Percentiles rank a stretch among this genome's conserved stretches.
phyloP scores from a whole-genome alignment of 1,284 basidiomycete species.

The Mycosarcoma maydis region DNA sequence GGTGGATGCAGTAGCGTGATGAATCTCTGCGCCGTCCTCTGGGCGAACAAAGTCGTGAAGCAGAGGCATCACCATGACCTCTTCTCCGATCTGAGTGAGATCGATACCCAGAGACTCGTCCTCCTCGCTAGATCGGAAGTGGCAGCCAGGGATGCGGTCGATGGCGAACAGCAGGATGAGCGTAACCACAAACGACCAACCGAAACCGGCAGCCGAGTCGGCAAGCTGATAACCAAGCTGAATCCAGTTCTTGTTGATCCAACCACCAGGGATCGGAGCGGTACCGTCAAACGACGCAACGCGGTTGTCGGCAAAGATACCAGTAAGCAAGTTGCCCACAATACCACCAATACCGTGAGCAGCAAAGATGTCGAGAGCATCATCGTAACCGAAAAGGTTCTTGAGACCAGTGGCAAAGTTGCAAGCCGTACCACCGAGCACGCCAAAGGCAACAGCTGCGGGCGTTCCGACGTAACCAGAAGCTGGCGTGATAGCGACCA shows the following conservation, averaged over 20 bases:
- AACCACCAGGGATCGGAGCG: conserved; percentile 75
- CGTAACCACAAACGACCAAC: conserved; percentile 60
- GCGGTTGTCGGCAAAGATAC: conserved; percentile 84
- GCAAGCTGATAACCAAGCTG: conserved; percentile 84
- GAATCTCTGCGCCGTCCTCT: conserved; percentile 27
- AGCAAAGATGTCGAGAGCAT: conserved; percentile 77
- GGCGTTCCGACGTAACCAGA: conserved; percentile 70
- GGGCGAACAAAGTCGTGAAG: conserved; percentile 27
- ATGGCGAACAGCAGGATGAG: conserved; percentile 87
- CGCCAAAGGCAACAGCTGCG: conserved; percentile 69
- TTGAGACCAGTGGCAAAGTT: conserved; percentile 97
- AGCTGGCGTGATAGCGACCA: conserved; percentile 77
- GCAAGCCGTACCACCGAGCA: conserved; percentile 82
- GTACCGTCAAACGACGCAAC: conserved; percentile 80
- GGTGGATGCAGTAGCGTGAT: conserved; percentile 8
- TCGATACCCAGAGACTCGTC: conserved; percentile 92
- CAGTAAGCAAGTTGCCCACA: conserved; percentile 85
- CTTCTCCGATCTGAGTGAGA: conserved; percentile 89
- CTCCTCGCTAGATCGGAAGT: conserved; percentile 81
- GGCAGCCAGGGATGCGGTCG: conserved; percentile 88
- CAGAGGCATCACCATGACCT: conserved; percentile 35
- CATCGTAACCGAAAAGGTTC: conserved; percentile 69
- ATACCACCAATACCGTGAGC: conserved; percentile 88
- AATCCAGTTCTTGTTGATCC: conserved; percentile 83
- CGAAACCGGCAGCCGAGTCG: conserved; percentile 72